phyloP scores from a whole-genome alignment of 1,284 basidiomycete genomes.

The Tylopilus orsonianus region DNA sequence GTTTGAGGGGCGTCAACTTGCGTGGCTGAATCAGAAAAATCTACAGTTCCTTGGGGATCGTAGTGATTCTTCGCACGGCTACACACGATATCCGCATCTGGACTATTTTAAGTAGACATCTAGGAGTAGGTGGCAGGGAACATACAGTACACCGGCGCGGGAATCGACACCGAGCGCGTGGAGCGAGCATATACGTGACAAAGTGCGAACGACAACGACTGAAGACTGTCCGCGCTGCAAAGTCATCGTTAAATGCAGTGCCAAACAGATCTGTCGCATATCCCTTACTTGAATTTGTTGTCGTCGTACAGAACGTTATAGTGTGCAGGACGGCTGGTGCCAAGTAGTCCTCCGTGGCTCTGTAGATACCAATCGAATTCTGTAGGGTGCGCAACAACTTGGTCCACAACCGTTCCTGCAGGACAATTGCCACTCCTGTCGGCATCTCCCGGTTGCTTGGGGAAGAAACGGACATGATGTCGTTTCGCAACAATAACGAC shows the following conservation, averaged over 20 bases:
- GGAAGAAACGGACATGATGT: constrained; percentile 79
- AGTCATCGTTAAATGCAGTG: constrained; percentile 8
- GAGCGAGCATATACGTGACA: constrained; percentile 82
- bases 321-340: constrained; percentile 67
- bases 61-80: constrained; percentile 79
- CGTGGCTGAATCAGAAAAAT: constrained; percentile 54
- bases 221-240: constrained; percentile 61
- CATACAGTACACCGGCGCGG: constrained; percentile 82
- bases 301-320: constrained; percentile 67
- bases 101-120: constrained; percentile 2
- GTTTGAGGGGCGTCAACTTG: constrained; percentile 42
- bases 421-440: constrained; percentile 72
- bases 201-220: constrained; percentile 70
- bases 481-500: constrained; percentile 76
- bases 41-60: constrained; percentile 55
- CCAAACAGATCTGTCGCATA: neutral
- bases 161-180: constrained; percentile 81
- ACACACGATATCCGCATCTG: constrained; percentile 85
- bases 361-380: constrained; percentile 84
- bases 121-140: constrained; percentile 1
- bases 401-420: constrained; percentile 74
- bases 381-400: constrained; percentile 66
- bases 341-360: constrained; percentile 69
- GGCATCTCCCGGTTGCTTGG: constrained; percentile 46
- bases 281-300: constrained; percentile 49